A percentile compares a stretch with the other conserved stretches of the same genome.
Evolutionary conservation across 2,329 filamentous ascomycete genomes (phyloP).

Genomic region (Tolypocladium tropicale): DNA sequence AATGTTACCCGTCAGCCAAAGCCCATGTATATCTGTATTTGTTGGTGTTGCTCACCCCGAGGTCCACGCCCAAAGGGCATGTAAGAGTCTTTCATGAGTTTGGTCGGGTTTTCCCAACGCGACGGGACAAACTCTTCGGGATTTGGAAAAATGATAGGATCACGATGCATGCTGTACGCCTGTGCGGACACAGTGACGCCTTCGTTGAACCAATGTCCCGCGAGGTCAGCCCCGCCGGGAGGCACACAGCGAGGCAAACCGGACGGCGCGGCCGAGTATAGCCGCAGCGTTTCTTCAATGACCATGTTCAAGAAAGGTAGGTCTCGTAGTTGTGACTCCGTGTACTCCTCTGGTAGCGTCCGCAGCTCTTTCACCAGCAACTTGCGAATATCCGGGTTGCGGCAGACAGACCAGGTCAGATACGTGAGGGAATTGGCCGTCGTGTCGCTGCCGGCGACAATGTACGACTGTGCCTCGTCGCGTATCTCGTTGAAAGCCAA

Average conservation of each 20-base stretch:
- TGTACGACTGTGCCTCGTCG: slow-evolving; percentile 30
- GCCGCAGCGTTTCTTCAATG: slow-evolving; percentile 33
- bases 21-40: not conserved
- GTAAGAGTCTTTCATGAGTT: slow-evolving; percentile 35
- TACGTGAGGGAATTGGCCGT: slow-evolving; percentile 40
- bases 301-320: slow-evolving; percentile 30
- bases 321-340: slow-evolving; percentile 9
- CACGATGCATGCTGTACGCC: slow-evolving; percentile 36
- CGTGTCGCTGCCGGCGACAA: slow-evolving; percentile 41
- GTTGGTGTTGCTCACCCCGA: slow-evolving; percentile 19
- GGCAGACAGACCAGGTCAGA: slow-evolving; percentile 28
- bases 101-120: slow-evolving; percentile 13
- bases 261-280: slow-evolving; percentile 29
- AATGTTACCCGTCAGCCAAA: not conserved
- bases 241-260: slow-evolving; percentile 30
- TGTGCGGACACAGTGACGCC: slow-evolving; percentile 30
- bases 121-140: slow-evolving; percentile 17
- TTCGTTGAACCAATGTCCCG: slow-evolving; percentile 26
- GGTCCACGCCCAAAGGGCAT: slow-evolving; percentile 44
- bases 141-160: slow-evolving; percentile 26
- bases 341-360: slow-evolving; percentile 17
- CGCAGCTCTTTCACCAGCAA: slow-evolving; percentile 24
- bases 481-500: slow-evolving; percentile 21
- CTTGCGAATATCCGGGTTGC: slow-evolving; percentile 15
- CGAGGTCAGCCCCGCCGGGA: slow-evolving; percentile 24